Conservation (phyloP, 441 rosid species). For the Erysimum cheiri region DNA sequence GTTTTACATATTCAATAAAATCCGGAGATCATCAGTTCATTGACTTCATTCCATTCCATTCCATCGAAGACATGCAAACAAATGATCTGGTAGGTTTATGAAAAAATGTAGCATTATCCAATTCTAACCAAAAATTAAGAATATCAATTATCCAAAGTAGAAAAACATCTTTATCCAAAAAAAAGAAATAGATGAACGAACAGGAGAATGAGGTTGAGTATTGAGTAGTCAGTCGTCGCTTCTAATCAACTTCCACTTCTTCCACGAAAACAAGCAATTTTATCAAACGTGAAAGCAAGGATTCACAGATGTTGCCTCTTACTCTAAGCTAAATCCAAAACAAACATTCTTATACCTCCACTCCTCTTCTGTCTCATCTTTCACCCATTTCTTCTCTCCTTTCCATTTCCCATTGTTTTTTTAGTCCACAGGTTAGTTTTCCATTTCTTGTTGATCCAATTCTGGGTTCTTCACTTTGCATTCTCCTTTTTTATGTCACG, state of each 20-base stretch:
- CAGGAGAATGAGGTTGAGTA: not conserved
- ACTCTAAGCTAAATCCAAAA: slow-evolving; percentile 32
- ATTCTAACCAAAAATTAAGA: not conserved
- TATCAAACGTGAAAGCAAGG: slow-evolving; percentile 44
- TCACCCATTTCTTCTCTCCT: slow-evolving; percentile 27
- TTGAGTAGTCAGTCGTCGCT: slow-evolving; percentile 43
- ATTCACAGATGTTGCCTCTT: slow-evolving; percentile 4
- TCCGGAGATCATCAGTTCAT: too few species aligned
- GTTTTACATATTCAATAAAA: too few species aligned
- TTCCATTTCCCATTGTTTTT: not conserved
- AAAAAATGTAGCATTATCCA: not conserved
- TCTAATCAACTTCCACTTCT: slow-evolving; percentile 38
- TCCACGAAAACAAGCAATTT: slow-evolving; percentile 45
- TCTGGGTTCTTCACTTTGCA: not conserved
- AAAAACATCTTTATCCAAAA: slow-evolving; percentile 20
- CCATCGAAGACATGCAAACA: not conserved
- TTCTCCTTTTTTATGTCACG: not conserved
- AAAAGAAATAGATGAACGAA: not conserved
- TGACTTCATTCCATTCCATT: not conserved
- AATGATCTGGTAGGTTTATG: not conserved
- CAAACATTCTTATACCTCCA: slow-evolving; percentile 17
- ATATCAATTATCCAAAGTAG: slow-evolving; percentile 27
- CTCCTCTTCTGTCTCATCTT: slow-evolving; percentile 3
- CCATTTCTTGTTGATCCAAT: not conserved
- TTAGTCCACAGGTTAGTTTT: slow-evolving; percentile 30